phyloP scores from a whole-genome alignment of 192 early-diverging fungal genomes.

The Coemansia sp. region DNA sequence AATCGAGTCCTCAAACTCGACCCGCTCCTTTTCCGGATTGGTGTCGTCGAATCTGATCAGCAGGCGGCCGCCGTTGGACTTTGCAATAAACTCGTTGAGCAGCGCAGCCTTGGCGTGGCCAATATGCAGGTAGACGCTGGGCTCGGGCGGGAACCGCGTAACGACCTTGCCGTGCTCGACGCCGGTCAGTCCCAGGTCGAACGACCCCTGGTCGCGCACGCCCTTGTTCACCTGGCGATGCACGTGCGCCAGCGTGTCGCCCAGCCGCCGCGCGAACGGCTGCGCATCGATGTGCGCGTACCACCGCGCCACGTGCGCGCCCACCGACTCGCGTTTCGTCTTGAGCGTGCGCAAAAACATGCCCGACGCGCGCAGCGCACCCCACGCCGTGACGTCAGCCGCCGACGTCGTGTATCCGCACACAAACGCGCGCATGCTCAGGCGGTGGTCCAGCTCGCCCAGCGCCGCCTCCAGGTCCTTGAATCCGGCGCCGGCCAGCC shows the following conservation, averaged over 20 bases:
- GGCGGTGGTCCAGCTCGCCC: conserved; percentile 76
- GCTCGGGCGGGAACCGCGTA: conserved; percentile 99
- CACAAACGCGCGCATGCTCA: conserved; percentile 81
- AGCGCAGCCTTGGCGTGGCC: conserved; percentile 99
- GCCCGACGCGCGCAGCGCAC: conserved; percentile 77
- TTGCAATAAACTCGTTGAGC: conserved; percentile 97
- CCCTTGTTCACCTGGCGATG: conserved; percentile 20
- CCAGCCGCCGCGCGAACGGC: conserved; percentile 56
- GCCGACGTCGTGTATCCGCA: conserved; percentile 75
- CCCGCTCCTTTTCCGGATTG: conserved; percentile 96
- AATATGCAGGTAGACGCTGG: conserved; percentile 98
- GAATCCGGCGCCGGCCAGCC: conserved; percentile 64
- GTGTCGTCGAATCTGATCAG: conserved; percentile 99
- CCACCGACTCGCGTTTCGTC: conserved; percentile 61
- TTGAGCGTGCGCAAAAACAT: conserved; percentile 84
- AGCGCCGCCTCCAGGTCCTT: conserved; percentile 72
- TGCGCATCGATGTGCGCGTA: conserved; percentile 71
- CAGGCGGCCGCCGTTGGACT: conserved; percentile 86
- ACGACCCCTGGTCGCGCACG: conserved; percentile 82
- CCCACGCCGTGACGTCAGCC: conserved; percentile 90
- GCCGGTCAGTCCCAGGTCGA: conserved; percentile 87
- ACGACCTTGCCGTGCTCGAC: conserved; percentile 88
- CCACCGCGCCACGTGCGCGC: conserved; percentile 81
- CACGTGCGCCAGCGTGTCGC: conserved; percentile 4
- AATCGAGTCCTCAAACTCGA: conserved; percentile 95